A percentile compares a stretch with the other conserved stretches of the same genome.
phyloP scores from a whole-genome alignment of 78 protist genomes.

The Monosiga brevicollis region DNA sequence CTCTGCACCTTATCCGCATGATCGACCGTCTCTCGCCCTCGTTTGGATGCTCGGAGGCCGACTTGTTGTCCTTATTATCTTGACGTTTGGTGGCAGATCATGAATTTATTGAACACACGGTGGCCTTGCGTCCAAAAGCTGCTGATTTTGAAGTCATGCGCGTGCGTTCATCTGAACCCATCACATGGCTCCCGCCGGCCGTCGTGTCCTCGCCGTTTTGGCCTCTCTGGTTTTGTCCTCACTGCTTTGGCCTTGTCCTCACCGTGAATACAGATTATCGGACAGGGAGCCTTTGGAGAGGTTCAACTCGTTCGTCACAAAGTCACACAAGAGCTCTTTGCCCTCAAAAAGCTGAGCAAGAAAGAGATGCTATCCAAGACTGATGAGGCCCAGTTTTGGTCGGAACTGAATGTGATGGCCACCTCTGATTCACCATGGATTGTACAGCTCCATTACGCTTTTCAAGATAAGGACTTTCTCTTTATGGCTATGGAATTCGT shows the following conservation, averaged over 20 bases:
- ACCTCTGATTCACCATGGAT: constrained; percentile 34
- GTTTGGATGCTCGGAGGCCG: not conserved
- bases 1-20: not conserved
- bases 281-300: constrained; percentile 35
- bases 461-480: constrained; percentile 29
- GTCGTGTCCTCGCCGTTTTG: too few species aligned
- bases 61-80: not conserved
- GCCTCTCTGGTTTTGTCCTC: too few species aligned
- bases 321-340: constrained; percentile 19
- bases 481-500: constrained; percentile 23
- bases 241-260: too few species aligned
- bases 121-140: not conserved
- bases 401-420: constrained; percentile 63
- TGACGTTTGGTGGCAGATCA: not conserved
- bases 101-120: not conserved
- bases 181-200: not conserved
- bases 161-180: not conserved
- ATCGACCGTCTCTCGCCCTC: not conserved
- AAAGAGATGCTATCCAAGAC: not conserved
- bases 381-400: not conserved
- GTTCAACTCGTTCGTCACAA: constrained; percentile 28
- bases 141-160: not conserved
- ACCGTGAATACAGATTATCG: not conserved
- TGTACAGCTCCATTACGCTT: constrained; percentile 60
- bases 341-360: constrained; percentile 33